Percentiles rank a stretch among this genome's conserved stretches.
Evolutionary conservation across 805 yeast species (phyloP).

Genomic region (Candida silvicultrix): DNA sequence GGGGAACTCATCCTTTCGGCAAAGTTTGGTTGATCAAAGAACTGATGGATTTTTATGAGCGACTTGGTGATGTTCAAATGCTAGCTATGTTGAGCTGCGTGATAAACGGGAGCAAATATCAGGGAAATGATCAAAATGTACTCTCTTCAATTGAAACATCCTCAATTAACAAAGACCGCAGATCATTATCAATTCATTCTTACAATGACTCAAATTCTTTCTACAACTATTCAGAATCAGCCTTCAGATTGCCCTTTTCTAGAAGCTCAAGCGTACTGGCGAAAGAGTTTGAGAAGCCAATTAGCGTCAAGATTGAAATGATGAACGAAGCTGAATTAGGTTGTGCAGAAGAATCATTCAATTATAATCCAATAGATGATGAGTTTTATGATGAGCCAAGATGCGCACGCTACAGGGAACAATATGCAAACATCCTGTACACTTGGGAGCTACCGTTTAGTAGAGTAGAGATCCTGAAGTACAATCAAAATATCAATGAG

Average conservation of each 20-base stretch:
- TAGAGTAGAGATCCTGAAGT: slow-evolving; percentile 71
- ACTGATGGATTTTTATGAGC: slow-evolving; percentile 59
- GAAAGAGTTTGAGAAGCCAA: slow-evolving; percentile 9
- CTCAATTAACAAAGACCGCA: neutral
- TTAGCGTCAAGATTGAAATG: slow-evolving; percentile 38
- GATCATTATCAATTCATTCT: slow-evolving; percentile 11
- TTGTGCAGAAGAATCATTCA: slow-evolving; percentile 29
- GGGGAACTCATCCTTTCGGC: slow-evolving; percentile 85
- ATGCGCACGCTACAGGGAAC: slow-evolving; percentile 40
- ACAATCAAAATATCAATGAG: slow-evolving; percentile 32
- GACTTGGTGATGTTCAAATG: slow-evolving; percentile 72
- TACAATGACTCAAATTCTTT: slow-evolving; percentile 8
- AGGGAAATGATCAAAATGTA: neutral
- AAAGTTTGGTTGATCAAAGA: slow-evolving; percentile 56
- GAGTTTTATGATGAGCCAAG: slow-evolving; percentile 18
- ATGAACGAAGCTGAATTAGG: slow-evolving; percentile 30
- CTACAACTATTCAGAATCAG: slow-evolving; percentile 15
- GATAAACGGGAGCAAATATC: slow-evolving; percentile 23
- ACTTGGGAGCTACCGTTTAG: slow-evolving; percentile 83
- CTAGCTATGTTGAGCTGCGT: slow-evolving; percentile 82
- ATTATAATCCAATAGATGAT: slow-evolving; percentile 30
- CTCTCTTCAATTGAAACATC: neutral
- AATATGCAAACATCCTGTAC: slow-evolving; percentile 72
- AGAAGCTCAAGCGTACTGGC: slow-evolving; percentile 20
- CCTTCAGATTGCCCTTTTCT: slow-evolving; percentile 16